Base-by-base conservation (phyloP, 1,284 basidiomycete species). In the Pascua sp. region DNA sequence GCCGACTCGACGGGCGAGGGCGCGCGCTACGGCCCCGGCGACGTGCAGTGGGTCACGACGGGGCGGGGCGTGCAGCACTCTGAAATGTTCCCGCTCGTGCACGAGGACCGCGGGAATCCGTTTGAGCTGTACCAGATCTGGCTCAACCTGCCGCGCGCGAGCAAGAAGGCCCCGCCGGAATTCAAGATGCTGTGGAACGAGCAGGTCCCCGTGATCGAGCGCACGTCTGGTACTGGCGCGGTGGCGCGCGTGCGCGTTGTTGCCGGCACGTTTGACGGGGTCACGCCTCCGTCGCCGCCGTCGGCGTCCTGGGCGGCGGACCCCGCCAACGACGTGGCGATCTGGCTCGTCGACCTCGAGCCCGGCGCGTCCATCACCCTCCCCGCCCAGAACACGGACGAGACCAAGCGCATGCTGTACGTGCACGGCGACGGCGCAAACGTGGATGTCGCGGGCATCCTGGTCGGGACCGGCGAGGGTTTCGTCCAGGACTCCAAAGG, bases 41-140 rank as follows among this genome's bases (percentile, higher is more conserved):
- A 91, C 54, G 86, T 95, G 1, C 93, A 96, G 70, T 95, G 91
- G 90, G 96, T 96, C 90, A 88, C 86, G 68, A 91, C 91, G 13
- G 90, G 89, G 11, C 65, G 69, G 51, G 81, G 80, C 8, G 68
- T 75, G 68, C 86, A 90, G 55, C 90, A 91, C 67, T 86, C 88
- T 5, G 90, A 83, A 77, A 96, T 97, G 90, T 58, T 61, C 49
- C 60, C 60, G 5, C 47, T 61, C 16, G 41, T 61, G 3, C 18
- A 49, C 50, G 16, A 49, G 18, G 51, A 47, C 47, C 38, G 45
- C 16, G 37, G 41, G 32, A 61, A 61, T 53, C 45, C 48, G 1
- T 15, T 57, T 13, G 50, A 53, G 16, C 42, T 61, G 50, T 61
- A 58, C 50, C 60, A 61, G 45, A 42, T 61, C 38, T 61, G 60